Evolutionary conservation across 345 rosid genomes (phyloP).

Genomic region (Sonneratia caseolaris): DNA sequence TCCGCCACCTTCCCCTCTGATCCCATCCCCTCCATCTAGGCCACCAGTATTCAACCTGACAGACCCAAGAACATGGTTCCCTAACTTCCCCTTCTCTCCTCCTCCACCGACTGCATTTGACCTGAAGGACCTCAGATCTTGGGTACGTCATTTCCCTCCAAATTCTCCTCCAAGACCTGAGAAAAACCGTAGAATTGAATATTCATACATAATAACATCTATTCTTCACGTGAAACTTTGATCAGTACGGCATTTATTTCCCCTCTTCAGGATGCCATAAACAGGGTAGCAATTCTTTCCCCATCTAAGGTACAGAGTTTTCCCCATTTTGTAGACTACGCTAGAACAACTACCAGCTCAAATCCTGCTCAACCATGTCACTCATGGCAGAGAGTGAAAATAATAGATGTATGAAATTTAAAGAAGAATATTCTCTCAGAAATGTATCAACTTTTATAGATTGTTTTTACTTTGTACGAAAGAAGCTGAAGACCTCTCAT

Average conservation of each 20-base stretch:
- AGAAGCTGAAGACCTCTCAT: too few relatives aligned
- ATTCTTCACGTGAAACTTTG: background rate
- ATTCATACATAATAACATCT: background rate
- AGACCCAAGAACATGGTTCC: slow-evolving; percentile 60
- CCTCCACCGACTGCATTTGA: slow-evolving; percentile 25
- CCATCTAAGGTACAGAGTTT: background rate
- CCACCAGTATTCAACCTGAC: slow-evolving; percentile 44
- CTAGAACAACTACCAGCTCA: background rate
- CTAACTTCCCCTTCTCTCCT: slow-evolving; percentile 23
- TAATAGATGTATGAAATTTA: too few relatives aligned
- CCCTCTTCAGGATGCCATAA: background rate
- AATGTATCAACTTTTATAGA: too few relatives aligned
- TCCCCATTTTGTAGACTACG: background rate
- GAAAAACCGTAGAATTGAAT: slow-evolving; percentile 6
- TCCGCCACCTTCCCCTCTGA: slow-evolving; percentile 20
- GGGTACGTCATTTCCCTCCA: slow-evolving; percentile 29
- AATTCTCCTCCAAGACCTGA: slow-evolving; percentile 21
- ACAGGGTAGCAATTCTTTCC: background rate
- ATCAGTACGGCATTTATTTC: background rate
- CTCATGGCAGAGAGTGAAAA: too few relatives aligned
- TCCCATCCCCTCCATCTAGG: slow-evolving; percentile 26
- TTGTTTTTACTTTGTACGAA: too few relatives aligned
- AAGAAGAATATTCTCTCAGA: too few relatives aligned
- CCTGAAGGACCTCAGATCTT: slow-evolving; percentile 32
- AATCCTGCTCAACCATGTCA: background rate